phyloP scores from a whole-genome alignment of 1,139 yeast genomes.

The Candida gigantensis region DNA sequence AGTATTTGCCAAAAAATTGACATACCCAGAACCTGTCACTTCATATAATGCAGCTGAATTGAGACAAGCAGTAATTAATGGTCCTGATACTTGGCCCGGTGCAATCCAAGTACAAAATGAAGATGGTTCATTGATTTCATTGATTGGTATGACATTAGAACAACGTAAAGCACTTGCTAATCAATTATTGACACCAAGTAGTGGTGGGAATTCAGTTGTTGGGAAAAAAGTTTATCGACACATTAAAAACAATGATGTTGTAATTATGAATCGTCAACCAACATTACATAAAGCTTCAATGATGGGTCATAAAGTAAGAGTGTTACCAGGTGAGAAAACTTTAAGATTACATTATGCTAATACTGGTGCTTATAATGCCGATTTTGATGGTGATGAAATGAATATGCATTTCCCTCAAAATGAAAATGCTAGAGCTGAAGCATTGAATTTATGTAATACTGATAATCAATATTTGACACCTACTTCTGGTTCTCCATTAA shows the following conservation, averaged over 20 bases:
- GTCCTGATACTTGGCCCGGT: slow-evolving; percentile 99
- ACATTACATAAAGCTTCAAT: slow-evolving; percentile 98
- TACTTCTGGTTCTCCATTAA: slow-evolving; percentile 95
- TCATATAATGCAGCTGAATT: slow-evolving; percentile 85
- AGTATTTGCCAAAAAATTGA: slow-evolving; percentile 90
- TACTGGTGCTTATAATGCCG: slow-evolving; percentile 98
- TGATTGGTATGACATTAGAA: slow-evolving; percentile 86
- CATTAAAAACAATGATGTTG: slow-evolving; percentile 92
- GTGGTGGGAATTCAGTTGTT: slow-evolving; percentile 53
- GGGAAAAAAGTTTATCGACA: slow-evolving; percentile 95
- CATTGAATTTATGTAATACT: slow-evolving; percentile 90
- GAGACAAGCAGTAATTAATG: slow-evolving; percentile 93
- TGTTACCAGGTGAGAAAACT: slow-evolving; percentile 95
- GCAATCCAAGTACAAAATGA: slow-evolving; percentile 95
- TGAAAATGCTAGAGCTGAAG: slow-evolving; percentile 97
- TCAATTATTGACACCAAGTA: slow-evolving; percentile 86
- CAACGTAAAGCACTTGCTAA: slow-evolving; percentile 97
- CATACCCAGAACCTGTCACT: slow-evolving; percentile 99
- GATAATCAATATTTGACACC: slow-evolving; percentile 98
- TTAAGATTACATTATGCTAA: slow-evolving; percentile 96
- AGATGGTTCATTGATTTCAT: slow-evolving; percentile 84
- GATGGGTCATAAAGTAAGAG: slow-evolving; percentile 99
- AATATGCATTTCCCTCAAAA: slow-evolving; percentile 99
- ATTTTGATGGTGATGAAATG: slow-evolving; percentile 99
- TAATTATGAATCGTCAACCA: slow-evolving; percentile 98